These are phyloP conservation scores for Spizellomyces sp. DNA, from an alignment of 192 early-diverging fungal species.

Conservation along the genomic window DNA sequence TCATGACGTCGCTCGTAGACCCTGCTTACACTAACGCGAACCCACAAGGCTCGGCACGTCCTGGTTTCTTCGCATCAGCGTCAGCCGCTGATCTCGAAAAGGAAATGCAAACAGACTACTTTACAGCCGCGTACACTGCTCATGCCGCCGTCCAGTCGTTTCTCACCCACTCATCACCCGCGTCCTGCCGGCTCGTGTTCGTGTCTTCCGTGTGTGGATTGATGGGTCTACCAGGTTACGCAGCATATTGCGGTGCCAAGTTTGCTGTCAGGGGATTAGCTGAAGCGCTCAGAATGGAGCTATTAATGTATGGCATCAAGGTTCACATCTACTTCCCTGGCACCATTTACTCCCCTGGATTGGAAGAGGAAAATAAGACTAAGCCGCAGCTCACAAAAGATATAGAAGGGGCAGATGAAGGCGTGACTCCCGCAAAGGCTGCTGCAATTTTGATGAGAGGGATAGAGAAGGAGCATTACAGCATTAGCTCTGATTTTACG, in stretches of 20 bases:
- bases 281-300: slow-evolving; percentile 45
- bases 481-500: slow-evolving; percentile 43
- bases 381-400: slow-evolving; percentile 48
- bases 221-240: slow-evolving; percentile 45
- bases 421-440: slow-evolving; percentile 37
- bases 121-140: slow-evolving; percentile 40
- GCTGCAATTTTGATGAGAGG: slow-evolving; percentile 41
- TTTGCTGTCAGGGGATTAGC: slow-evolving; percentile 46
- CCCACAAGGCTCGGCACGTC: slow-evolving; percentile 11
- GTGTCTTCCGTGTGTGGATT: slow-evolving; percentile 40
- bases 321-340: slow-evolving; percentile 48
- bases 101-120: slow-evolving; percentile 47
- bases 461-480: slow-evolving; percentile 37
- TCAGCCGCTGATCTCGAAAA: slow-evolving; percentile 21
- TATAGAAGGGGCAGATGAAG: slow-evolving; percentile 43
- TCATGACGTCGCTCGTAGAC: neutral
- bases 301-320: slow-evolving; percentile 34
- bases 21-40: neutral
- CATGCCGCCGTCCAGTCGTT: slow-evolving; percentile 39
- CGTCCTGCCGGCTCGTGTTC: slow-evolving; percentile 42
- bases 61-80: slow-evolving; percentile 1
- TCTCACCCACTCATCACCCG: slow-evolving; percentile 18
- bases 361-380: slow-evolving; percentile 45
- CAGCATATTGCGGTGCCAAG: slow-evolving; percentile 46
- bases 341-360: slow-evolving; percentile 55